These are phyloP conservation scores for Pogostemon cablin DNA, from an alignment of 257 asterid genomes.

Conservation along the genomic window DNA sequence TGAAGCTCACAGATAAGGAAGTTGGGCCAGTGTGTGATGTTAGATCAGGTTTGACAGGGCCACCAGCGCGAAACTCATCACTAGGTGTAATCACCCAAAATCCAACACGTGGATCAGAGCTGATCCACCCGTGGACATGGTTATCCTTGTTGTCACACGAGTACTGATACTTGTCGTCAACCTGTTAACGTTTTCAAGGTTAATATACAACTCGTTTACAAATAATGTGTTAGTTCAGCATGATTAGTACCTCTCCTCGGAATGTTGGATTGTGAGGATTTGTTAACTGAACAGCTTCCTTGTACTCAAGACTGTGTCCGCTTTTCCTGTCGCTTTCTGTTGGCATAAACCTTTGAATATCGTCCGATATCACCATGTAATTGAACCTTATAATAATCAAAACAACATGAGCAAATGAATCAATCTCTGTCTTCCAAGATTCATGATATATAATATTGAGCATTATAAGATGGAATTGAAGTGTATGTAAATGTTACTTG, in stretches of 20 bases:
- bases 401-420: not conserved
- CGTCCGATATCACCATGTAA: slow-evolving; percentile 75
- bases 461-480: not conserved
- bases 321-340: slow-evolving; percentile 44
- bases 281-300: slow-evolving; percentile 64
- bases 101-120: slow-evolving; percentile 42
- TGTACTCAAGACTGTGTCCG: slow-evolving; percentile 54
- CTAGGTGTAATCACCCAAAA: slow-evolving; percentile 77
- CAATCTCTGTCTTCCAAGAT: not conserved
- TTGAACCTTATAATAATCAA: slow-evolving; percentile 45
- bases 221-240: too few relatives aligned
- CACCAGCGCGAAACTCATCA: slow-evolving; percentile 65
- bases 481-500: slow-evolving; percentile 20
- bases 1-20: slow-evolving; percentile 53
- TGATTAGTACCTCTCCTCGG: slow-evolving; percentile 34
- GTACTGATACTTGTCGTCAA: slow-evolving; percentile 75
- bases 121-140: slow-evolving; percentile 74
- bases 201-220: too few relatives aligned
- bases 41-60: slow-evolving; percentile 64
- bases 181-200: slow-evolving; percentile 35
- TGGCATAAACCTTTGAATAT: slow-evolving; percentile 70
- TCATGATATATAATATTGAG: not conserved
- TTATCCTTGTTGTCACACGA: slow-evolving; percentile 55
- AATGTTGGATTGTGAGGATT: slow-evolving; percentile 41
- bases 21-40: slow-evolving; percentile 66